phyloP scores from a whole-genome alignment of 2,329 filamentous ascomycete species.

The Hypomyces perniciosus region DNA sequence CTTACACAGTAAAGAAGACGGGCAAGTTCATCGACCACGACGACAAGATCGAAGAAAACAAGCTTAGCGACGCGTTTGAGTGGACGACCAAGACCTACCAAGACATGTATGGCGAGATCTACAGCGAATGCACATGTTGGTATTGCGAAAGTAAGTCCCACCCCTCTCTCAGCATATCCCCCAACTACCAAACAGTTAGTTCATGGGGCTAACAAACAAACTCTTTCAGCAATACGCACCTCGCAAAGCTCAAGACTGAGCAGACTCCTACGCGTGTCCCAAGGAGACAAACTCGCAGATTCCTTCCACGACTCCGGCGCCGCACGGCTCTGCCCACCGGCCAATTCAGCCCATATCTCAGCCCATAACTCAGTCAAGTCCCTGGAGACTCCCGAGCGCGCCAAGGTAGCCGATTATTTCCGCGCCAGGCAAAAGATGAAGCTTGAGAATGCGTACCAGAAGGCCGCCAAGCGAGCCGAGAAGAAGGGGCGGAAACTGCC shows the following conservation, averaged over 20 bases:
- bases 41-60: constrained; percentile 70
- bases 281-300: constrained; percentile 26
- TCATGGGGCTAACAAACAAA: neutral
- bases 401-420: neutral
- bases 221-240: constrained; percentile 3
- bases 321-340: constrained; percentile 45
- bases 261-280: constrained; percentile 14
- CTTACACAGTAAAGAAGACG: constrained; percentile 43
- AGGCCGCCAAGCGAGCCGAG: constrained; percentile 43
- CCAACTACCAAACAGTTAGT: neutral
- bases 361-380: constrained; percentile 59
- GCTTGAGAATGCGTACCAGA: constrained; percentile 51
- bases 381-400: constrained; percentile 12
- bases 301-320: constrained; percentile 42
- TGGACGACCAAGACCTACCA: constrained; percentile 69
- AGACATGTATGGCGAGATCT: constrained; percentile 58
- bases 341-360: constrained; percentile 63
- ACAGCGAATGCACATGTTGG: constrained; percentile 76
- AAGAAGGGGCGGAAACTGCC: constrained; percentile 45
- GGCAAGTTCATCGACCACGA: constrained; percentile 70
- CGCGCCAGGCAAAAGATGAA: constrained; percentile 22
- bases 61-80: constrained; percentile 59
- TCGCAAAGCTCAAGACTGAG: constrained; percentile 16
- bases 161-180: constrained; percentile 39
- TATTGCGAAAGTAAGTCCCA: constrained; percentile 60